A percentile compares a stretch with the other conserved stretches of the same genome.
These are phyloP conservation scores for Lunasporangiospora selenospora DNA, from an alignment of 192 early-diverging fungal species.

Conservation along the genomic window DNA sequence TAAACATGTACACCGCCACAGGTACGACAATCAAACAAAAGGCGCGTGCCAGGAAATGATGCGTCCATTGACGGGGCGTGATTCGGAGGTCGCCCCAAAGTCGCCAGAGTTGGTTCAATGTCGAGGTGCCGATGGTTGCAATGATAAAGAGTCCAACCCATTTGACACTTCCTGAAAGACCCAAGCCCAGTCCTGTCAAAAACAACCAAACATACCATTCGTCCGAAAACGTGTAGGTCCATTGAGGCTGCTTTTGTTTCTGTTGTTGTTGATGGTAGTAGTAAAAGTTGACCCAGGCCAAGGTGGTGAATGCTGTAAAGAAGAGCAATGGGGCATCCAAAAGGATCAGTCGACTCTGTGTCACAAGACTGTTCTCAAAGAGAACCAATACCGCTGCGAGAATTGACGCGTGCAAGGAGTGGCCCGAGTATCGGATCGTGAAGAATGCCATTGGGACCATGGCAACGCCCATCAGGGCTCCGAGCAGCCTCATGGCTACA, in stretches of 20 bases:
- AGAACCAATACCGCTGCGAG: conserved; percentile 82
- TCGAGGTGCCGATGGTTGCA: conserved; percentile 84
- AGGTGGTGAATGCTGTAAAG: conserved; percentile 78
- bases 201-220: conserved; percentile 90
- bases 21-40: conserved; percentile 89
- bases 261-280: conserved; percentile 55
- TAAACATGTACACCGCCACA: conserved; percentile 76
- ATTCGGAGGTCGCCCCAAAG: conserved; percentile 75
- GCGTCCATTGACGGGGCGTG: conserved; percentile 49
- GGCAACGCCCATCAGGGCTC: conserved; percentile 78
- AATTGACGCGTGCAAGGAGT: conserved; percentile 74
- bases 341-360: conserved; percentile 91
- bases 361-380: conserved; percentile 89
- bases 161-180: conserved; percentile 81
- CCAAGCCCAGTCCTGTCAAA: conserved; percentile 84
- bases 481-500: conserved; percentile 80
- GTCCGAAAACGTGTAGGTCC: conserved; percentile 68
- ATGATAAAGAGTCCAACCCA: conserved; percentile 95
- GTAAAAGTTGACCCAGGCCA: conserved; percentile 91
- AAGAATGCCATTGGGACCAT: conserved; percentile 85
- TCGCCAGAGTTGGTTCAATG: conserved; percentile 87
- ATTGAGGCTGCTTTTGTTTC: conserved; percentile 17
- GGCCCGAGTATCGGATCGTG: conserved; percentile 80
- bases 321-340: conserved; percentile 92
- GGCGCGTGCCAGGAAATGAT: conserved; percentile 85